These are phyloP conservation scores for Boletus rex-veris DNA, from an alignment of 768 basidiomycete species.

Conservation along the genomic window DNA sequence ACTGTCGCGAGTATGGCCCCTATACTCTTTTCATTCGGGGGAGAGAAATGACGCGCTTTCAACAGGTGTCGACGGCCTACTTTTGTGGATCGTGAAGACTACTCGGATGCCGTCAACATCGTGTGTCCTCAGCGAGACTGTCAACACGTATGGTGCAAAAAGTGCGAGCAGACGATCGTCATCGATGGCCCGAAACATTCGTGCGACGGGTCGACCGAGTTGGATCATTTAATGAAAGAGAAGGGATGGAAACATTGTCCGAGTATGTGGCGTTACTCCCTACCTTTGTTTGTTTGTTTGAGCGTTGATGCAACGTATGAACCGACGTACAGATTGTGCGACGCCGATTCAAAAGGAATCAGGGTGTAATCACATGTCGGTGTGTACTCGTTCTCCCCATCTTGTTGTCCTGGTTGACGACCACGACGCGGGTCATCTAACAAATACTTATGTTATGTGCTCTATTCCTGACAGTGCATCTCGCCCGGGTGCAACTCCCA, in stretches of 20 bases:
- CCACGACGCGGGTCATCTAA: not conserved
- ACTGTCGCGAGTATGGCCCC: constrained; percentile 47
- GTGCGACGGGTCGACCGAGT: constrained; percentile 56
- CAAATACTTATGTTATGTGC: not conserved
- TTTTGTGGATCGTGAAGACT: constrained; percentile 50
- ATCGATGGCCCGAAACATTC: constrained; percentile 44
- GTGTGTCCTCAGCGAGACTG: constrained; percentile 50
- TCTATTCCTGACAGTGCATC: constrained; percentile 40
- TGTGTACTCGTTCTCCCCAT: constrained; percentile 15
- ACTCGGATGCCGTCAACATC: constrained; percentile 38
- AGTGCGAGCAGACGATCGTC: constrained; percentile 43
- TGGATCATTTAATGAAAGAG: constrained; percentile 47
- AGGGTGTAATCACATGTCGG: constrained; percentile 61
- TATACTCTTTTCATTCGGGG: not conserved
- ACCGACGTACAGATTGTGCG: constrained; percentile 34
- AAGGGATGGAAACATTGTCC: constrained; percentile 68
- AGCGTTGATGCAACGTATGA: not conserved
- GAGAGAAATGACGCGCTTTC: not conserved
- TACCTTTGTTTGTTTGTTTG: too few species aligned
- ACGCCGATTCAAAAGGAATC: constrained; percentile 49
- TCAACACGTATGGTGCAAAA: constrained; percentile 56
- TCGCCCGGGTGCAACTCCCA: constrained; percentile 59
- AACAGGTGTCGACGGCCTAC: constrained; percentile 47
- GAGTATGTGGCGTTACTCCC: constrained; percentile 32
- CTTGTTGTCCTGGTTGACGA: not conserved